Percentiles rank a stretch among this genome's conserved stretches.
phyloP scores from a whole-genome alignment of 495 filamentous ascomycete genomes.

The Aspergillus leporis region DNA sequence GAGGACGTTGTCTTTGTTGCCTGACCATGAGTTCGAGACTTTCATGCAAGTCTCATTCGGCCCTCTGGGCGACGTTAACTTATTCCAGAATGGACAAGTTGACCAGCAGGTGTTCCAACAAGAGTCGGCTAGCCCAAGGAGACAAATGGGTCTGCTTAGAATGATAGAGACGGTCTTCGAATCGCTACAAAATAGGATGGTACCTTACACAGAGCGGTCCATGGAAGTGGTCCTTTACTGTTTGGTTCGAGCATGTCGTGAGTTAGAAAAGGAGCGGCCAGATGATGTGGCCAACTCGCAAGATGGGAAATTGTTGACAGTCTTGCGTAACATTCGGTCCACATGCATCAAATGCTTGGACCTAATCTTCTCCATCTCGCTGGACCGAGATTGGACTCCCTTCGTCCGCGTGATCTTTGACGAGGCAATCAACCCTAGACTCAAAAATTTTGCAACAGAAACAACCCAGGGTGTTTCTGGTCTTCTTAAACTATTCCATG shows the following conservation, averaged over 20 bases:
- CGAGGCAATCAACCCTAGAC: conserved; percentile 71
- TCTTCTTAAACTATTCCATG: conserved; percentile 73
- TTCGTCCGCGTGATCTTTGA: conserved; percentile 70
- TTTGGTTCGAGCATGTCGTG: conserved; percentile 67
- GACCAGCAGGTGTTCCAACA: conserved; percentile 50
- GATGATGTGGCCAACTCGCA: conserved; percentile 38
- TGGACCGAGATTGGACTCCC: conserved; percentile 64
- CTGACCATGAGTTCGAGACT: conserved; percentile 64
- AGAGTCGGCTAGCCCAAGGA: conserved; percentile 62
- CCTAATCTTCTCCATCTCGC: conserved; percentile 69
- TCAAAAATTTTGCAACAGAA: conserved; percentile 80
- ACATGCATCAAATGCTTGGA: conserved; percentile 76
- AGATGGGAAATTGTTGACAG: conserved; percentile 50
- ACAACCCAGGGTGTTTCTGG: conserved; percentile 87
- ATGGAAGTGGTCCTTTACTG: conserved; percentile 78
- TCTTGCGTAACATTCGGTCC: conserved; percentile 70
- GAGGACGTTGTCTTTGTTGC: conserved; percentile 58
- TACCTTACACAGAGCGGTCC: conserved; percentile 59
- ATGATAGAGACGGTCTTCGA: conserved; percentile 89
- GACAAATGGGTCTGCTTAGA: conserved; percentile 84
- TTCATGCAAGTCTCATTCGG: conserved; percentile 86
- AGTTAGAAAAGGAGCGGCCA: conserved; percentile 41
- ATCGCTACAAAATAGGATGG: conserved; percentile 70
- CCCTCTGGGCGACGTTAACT: conserved; percentile 55
- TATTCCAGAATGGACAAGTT: conserved; percentile 54